These are phyloP conservation scores for Perilla frutescens DNA, from an alignment of 257 asterid species.

Conservation along the genomic window DNA sequence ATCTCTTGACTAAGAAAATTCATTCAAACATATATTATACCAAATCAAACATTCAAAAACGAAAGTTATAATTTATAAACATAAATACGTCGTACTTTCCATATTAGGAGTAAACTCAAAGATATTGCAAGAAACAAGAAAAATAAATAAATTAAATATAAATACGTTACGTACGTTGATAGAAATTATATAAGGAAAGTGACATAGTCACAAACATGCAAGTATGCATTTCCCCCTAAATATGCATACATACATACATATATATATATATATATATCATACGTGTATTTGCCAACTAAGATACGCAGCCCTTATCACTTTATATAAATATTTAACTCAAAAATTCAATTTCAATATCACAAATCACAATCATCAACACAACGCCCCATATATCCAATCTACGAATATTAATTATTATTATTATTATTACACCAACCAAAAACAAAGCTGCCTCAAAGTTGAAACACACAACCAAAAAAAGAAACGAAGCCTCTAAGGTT, in stretches of 20 bases:
- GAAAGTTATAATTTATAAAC: too few relatives aligned
- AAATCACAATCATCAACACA: not conserved
- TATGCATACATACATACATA: too few relatives aligned
- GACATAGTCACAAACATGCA: conserved; percentile 25
- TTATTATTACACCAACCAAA: not conserved
- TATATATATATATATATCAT: too few relatives aligned
- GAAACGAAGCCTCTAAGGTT: not conserved
- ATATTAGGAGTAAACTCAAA: too few relatives aligned
- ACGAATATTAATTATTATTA: not conserved
- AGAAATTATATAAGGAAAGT: not conserved
- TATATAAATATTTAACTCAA: not conserved
- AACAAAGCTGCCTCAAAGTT: not conserved
- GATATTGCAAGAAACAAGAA: too few relatives aligned
- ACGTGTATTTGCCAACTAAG: not conserved
- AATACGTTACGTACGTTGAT: not conserved
- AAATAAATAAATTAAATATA: too few relatives aligned
- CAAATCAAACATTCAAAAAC: too few relatives aligned
- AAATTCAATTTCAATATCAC: not conserved
- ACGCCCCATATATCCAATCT: not conserved
- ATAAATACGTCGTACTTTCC: too few relatives aligned
- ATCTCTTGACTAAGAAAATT: too few relatives aligned
- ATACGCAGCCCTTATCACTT: conserved; percentile 25
- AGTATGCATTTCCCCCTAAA: not conserved
- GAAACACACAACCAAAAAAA: not conserved
- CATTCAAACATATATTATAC: too few relatives aligned